Conservation (phyloP, 2,329 filamentous ascomycete species). For the Plenodomus tracheiphilus region DNA sequence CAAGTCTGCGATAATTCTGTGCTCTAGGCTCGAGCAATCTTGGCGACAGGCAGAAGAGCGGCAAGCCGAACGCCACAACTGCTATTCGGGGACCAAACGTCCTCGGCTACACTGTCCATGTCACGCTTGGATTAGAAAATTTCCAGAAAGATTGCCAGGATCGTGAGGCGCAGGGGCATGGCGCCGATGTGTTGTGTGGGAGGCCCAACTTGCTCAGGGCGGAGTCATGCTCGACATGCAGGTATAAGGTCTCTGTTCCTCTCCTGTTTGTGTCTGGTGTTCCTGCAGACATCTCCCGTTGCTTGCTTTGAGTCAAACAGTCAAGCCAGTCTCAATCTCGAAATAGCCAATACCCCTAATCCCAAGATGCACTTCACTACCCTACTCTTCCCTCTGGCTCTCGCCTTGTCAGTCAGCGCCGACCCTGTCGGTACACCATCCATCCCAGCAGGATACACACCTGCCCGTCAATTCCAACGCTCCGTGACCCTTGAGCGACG, state of each 20-base stretch:
- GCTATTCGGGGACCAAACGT: neutral
- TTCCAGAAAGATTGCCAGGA: neutral
- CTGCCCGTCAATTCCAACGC: conserved; percentile 6
- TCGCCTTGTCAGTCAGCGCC: conserved; percentile 2
- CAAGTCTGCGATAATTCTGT: neutral
- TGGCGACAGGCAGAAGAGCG: neutral
- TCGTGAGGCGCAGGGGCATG: neutral
- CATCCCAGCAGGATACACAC: conserved; percentile 4
- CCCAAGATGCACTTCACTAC: conserved; percentile 9
- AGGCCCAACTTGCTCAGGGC: neutral
- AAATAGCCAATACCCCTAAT: neutral
- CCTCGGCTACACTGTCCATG: too few species aligned
- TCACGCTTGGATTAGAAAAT: too few species aligned
- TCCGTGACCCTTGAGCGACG: neutral
- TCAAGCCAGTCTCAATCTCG: neutral
- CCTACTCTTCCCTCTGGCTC: conserved; percentile 5
- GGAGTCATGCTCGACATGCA: neutral
- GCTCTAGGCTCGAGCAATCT: neutral
- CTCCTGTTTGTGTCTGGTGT: neutral
- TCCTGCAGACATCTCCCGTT: neutral
- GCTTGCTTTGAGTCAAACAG: neutral
- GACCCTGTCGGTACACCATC: conserved; percentile 1
- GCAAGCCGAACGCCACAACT: neutral
- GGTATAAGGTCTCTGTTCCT: neutral
- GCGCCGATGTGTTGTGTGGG: neutral